Evolutionary conservation across 1,284 basidiomycete genomes (phyloP).

Genomic region (Rhodotorula mucilaginosa): DNA sequence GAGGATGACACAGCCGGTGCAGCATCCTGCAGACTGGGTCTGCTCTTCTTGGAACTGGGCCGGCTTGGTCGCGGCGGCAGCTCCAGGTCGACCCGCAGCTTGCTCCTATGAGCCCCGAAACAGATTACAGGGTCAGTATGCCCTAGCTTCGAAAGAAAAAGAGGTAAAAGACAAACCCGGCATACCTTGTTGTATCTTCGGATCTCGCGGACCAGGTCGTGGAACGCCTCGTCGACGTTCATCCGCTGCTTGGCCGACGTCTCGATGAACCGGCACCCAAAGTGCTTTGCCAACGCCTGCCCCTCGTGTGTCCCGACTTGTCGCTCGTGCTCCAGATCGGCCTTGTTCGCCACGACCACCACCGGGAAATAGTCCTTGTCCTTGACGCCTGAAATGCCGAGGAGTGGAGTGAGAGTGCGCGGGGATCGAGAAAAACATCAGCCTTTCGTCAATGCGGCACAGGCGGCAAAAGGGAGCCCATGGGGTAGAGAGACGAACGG

Average conservation of each 20-base stretch:
- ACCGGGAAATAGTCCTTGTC: conserved; percentile 98
- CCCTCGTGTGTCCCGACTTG: conserved; percentile 99
- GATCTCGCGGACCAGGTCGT: conserved; percentile 92
- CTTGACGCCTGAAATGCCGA: conserved; percentile 61
- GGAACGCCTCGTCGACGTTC: conserved; percentile 99
- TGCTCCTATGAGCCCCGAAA: conserved; percentile 24
- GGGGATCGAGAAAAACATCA: too few relatives aligned
- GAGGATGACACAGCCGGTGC: conserved; percentile 65
- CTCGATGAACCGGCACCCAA: conserved; percentile 96
- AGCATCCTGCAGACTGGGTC: conserved; percentile 61
- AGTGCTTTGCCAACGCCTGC: conserved; percentile 91
- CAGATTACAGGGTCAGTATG: too few relatives aligned
- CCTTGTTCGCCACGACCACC: conserved; percentile 98
- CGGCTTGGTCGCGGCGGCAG: conserved; percentile 13
- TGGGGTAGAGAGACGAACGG: conserved; percentile 53
- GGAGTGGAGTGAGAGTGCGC: not conserved
- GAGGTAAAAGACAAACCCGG: too few relatives aligned
- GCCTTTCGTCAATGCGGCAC: not conserved
- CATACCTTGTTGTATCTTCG: conserved; percentile 87
- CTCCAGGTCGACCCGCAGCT: conserved; percentile 37
- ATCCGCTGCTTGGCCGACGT: conserved; percentile 98
- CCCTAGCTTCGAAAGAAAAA: too few relatives aligned
- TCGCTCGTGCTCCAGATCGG: conserved; percentile 95
- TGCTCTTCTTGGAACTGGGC: conserved; percentile 41
- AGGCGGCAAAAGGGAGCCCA: too few relatives aligned